Evolutionary conservation across 805 yeast species (phyloP), one percentile per base, ranked within the genome.

Genomic region (Lachancea fermentati): DNA sequence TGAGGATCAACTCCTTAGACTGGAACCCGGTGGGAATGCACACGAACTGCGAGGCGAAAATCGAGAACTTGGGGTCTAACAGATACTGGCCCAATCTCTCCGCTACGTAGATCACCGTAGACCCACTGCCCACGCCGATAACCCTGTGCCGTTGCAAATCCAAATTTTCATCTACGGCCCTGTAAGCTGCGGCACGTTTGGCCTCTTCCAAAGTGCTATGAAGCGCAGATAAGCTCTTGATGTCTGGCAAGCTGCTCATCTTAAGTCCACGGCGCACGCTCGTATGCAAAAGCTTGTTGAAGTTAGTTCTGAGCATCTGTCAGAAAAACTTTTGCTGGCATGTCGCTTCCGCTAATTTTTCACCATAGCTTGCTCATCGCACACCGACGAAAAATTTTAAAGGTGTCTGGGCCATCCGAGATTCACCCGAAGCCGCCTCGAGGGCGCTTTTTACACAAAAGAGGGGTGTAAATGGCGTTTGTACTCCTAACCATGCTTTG

Each of bases 1-100:
- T 83, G 43, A 86, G 67, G 52, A 93, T 89, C 50, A 93, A 73
- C 54, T 81, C 86, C 55, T 84, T 84, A 33, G 94, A 83, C 66
- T 93, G 99, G 72, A 89, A 93, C 2, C 98, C 98, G 1, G 99
- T 93, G 37, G 99, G 95, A 34, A 93, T 79, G 65, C 96, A 93
- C 24, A 79, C 75, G 49, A 85, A 79, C 32, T 73, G 60, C 9
- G 60, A 47, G 4, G 54, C 59, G 13, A 34, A 29, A 4, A 42
- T 41, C 11, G 37, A 33, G 18, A 58, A 52, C 55, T 81, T 76
- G 35, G 67, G 65, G 30, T 69, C 68, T 48, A 66, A 46, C 33
- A 58, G 39, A 38, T 61, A 60, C 41, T 62, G 65, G 6, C 95
- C 95, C 42, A 93, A 74, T 55, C 97, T 73, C 63, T 93, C 97